Conservation (phyloP, 2,329 filamentous ascomycete species). For the Didymella exigua region DNA sequence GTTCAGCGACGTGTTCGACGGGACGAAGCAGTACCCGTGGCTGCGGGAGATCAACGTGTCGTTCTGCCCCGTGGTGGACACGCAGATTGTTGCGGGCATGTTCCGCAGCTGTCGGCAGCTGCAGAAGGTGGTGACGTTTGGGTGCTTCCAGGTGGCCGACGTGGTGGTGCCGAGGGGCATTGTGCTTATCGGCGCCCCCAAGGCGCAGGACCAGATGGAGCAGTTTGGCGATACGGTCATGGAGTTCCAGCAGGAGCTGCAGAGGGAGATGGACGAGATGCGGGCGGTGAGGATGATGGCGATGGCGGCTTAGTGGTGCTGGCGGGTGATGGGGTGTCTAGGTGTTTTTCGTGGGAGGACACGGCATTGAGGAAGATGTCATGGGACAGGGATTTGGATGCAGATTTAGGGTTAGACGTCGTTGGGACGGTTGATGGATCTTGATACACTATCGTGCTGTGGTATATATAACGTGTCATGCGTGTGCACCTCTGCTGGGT, state of each 20-base stretch:
- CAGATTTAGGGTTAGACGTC: not conserved
- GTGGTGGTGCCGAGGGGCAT: conserved; percentile 63
- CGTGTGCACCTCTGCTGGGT: not conserved
- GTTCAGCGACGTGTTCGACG: conserved; percentile 75
- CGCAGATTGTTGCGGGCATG: conserved; percentile 66
- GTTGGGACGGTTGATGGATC: not conserved
- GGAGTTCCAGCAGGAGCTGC: conserved; percentile 36
- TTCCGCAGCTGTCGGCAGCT: conserved; percentile 68
- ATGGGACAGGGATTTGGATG: not conserved
- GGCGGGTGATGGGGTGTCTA: not conserved
- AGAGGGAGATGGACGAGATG: conserved; percentile 11
- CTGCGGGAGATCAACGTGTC: conserved; percentile 76
- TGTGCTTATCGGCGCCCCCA: conserved; percentile 64
- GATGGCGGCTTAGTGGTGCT: conserved; percentile 23
- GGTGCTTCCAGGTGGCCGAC: conserved; percentile 65
- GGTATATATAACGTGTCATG: not conserved
- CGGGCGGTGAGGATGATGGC: conserved; percentile 27
- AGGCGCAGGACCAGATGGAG: conserved; percentile 62
- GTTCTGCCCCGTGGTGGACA: conserved; percentile 73
- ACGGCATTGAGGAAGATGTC: not conserved
- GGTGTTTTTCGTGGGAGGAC: not conserved
- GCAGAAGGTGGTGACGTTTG: conserved; percentile 65
- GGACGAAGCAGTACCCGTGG: conserved; percentile 65
- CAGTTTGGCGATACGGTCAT: conserved; percentile 52
- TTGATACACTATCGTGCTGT: not conserved